phyloP scores from a whole-genome alignment of 257 asterid species.

The Nicotiana benthamiana region DNA sequence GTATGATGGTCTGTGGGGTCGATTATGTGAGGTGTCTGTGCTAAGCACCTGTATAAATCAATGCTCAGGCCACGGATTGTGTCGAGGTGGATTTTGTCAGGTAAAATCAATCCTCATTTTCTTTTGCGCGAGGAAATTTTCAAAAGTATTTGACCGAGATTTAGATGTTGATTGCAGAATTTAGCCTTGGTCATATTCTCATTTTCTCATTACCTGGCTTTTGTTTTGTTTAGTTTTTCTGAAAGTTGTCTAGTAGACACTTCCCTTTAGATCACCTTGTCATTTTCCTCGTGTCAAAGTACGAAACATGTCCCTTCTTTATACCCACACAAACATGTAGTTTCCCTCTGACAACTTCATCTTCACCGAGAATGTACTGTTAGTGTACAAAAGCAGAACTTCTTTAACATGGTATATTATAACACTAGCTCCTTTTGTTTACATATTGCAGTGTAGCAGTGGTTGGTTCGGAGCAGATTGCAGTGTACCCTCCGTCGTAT shows the following conservation, averaged over 20 bases:
- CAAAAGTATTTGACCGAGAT: not conserved
- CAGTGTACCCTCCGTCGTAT: conserved; percentile 71
- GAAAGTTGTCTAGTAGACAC: not conserved
- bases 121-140: not conserved
- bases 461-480: conserved; percentile 98
- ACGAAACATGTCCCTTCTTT: not conserved
- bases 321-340: not conserved
- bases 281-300: not conserved
- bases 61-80: conserved; percentile 70
- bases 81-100: conserved; percentile 98
- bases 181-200: not conserved
- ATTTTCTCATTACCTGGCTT: not conserved
- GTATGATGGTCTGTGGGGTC: conserved; percentile 88
- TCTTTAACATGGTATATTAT: not conserved
- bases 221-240: not conserved
- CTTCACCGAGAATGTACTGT: not conserved
- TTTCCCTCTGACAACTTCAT: conserved; percentile 6
- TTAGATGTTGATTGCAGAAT: not conserved
- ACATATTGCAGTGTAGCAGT: conserved; percentile 55
- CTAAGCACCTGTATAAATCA: conserved; percentile 76
- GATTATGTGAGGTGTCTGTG: conserved; percentile 80
- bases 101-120: conserved; percentile 27
- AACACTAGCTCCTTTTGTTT: not conserved
- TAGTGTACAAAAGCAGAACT: not conserved
- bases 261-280: not conserved